Evolutionary conservation across 176 grass and related monocot species (phyloP).

Genomic region (Carex scoparia): DNA sequence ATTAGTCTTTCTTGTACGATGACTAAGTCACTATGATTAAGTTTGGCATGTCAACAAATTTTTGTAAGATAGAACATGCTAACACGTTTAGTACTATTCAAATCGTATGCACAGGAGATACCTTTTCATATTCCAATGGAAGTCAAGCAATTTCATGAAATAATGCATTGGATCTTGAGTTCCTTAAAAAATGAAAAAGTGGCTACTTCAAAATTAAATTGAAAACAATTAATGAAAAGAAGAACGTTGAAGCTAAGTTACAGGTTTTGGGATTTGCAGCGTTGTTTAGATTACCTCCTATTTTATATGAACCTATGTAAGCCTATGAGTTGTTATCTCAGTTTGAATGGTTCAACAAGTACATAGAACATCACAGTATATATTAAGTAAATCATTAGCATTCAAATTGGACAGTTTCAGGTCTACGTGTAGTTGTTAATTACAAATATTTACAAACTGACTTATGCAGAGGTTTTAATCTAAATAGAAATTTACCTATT

Average conservation of each 20-base stretch:
- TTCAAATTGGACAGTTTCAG: neutral
- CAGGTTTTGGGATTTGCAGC: conserved; percentile 1
- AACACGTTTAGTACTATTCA: conserved; percentile 4
- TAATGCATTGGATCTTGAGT: conserved; percentile 25
- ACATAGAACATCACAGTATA: neutral
- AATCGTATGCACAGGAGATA: neutral
- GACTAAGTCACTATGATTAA: neutral
- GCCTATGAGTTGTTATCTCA: neutral
- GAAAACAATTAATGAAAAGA: neutral
- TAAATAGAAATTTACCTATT: conserved; percentile 2
- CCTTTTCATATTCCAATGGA: neutral
- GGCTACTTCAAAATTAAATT: neutral
- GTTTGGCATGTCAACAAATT: neutral
- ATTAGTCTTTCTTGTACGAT: too few species aligned
- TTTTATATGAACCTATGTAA: conserved; percentile 2
- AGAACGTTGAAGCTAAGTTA: conserved; percentile 19
- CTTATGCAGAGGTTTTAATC: neutral
- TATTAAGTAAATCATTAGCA: neutral
- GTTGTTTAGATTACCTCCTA: neutral
- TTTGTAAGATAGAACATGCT: conserved; percentile 1
- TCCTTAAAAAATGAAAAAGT: conserved; percentile 11
- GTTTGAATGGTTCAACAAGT: neutral
- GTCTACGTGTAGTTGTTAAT: neutral
- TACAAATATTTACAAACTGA: conserved; percentile 16
- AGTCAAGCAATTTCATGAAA: neutral